Evolutionary conservation across 768 basidiomycete genomes (phyloP).

Genomic region (Mycena indigotica): DNA sequence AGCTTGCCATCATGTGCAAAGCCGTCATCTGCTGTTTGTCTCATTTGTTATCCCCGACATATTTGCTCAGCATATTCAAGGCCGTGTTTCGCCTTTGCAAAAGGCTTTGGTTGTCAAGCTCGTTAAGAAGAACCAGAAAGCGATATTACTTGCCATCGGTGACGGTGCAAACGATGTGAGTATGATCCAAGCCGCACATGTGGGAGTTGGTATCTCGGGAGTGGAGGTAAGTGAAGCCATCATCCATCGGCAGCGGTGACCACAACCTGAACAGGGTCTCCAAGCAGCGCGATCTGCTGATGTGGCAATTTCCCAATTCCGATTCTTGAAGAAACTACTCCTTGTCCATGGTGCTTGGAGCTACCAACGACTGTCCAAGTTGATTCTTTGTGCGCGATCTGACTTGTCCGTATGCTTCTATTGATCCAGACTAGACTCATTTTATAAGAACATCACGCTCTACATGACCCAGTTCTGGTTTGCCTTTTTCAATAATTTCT

Average conservation of each 20-base stretch:
- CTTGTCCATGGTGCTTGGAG: slow-evolving; percentile 99
- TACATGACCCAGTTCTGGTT: slow-evolving; percentile 99
- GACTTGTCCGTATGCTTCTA: not conserved
- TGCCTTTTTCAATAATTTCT: slow-evolving; percentile 99
- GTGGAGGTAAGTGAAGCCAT: slow-evolving; percentile 80
- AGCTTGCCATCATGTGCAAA: slow-evolving; percentile 96
- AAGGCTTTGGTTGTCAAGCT: slow-evolving; percentile 98
- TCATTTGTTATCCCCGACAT: slow-evolving; percentile 6
- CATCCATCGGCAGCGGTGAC: not conserved
- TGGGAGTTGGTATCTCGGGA: slow-evolving; percentile 96
- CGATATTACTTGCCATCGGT: slow-evolving; percentile 94
- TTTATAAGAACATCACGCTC: slow-evolving; percentile 98
- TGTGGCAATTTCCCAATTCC: slow-evolving; percentile 96
- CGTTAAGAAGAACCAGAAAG: slow-evolving; percentile 95
- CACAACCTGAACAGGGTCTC: slow-evolving; percentile 61
- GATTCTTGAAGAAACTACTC: slow-evolving; percentile 90
- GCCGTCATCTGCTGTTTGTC: slow-evolving; percentile 94
- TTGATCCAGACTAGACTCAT: slow-evolving; percentile 66
- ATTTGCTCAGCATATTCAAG: slow-evolving; percentile 37
- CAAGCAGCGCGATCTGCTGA: slow-evolving; percentile 99
- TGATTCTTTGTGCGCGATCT: slow-evolving; percentile 82
- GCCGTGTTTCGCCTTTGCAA: slow-evolving; percentile 96
- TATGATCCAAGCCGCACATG: slow-evolving; percentile 99
- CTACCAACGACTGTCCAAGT: slow-evolving; percentile 90
- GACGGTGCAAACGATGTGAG: slow-evolving; percentile 98